Percentiles rank a stretch among this genome's conserved stretches.
phyloP scores from a whole-genome alignment of 164 flowering plant genomes.

The Platanus orientalis region DNA sequence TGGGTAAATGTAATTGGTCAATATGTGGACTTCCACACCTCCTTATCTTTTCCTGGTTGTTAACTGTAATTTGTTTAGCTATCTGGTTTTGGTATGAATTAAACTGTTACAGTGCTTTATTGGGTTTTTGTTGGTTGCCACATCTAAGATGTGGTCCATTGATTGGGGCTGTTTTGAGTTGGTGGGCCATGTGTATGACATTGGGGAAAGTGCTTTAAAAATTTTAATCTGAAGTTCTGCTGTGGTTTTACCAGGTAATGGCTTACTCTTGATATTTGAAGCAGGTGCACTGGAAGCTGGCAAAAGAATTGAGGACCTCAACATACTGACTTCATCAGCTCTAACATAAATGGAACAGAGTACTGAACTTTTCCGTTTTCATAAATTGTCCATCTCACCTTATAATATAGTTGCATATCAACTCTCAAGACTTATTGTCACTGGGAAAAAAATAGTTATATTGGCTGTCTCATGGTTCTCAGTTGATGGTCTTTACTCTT shows the following conservation, averaged over 20 bases:
- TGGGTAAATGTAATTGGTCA: no score
- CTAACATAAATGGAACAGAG: conserved; percentile 36
- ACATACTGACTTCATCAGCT: conserved; percentile 3
- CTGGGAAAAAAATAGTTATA: no score
- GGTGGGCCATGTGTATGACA: background rate
- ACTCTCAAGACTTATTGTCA: no score
- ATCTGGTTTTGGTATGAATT: no score
- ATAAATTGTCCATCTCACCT: background rate
- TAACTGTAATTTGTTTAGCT: no score
- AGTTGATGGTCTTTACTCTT: no score
- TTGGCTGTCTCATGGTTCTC: no score
- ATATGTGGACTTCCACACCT: no score
- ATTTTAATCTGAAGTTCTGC: background rate
- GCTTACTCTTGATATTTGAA: conserved; percentile 4
- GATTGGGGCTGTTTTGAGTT: background rate
- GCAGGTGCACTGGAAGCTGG: conserved; percentile 13
- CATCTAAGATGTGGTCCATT: background rate
- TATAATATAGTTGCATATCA: background rate
- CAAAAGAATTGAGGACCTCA: conserved; percentile 3
- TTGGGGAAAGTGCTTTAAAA: background rate
- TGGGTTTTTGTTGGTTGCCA: background rate
- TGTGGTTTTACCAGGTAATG: background rate
- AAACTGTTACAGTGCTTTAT: no score
- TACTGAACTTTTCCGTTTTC: conserved; percentile 17
- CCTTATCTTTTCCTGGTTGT: no score